Base-by-base conservation (phyloP, 805 yeast genomes). In the Monosporozyma unispora region DNA sequence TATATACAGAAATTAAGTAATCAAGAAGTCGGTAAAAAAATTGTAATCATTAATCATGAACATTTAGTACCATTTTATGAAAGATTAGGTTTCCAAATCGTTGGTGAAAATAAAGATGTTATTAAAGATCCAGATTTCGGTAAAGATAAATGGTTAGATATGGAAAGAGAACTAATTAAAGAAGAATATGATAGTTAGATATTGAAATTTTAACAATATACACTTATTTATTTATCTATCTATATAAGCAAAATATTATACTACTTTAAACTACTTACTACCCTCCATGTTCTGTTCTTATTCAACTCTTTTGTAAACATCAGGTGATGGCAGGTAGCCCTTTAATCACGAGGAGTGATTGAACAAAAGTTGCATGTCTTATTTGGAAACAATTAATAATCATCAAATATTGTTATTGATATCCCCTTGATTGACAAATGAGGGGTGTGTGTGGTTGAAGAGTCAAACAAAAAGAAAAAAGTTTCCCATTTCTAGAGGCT, bases 1-100 rank as follows among this genome's bases (percentile, higher is more conserved):
- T 93, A 87, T 69, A 77, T 90, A 53, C 97, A 93, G 67, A 87
- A 91, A 62, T 71, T 91, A 66, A 79, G 87, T 45, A 88, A 88
- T 64, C 95, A 89, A 64, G 87, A 82, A 57, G 81, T 88, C 53
- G 96, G 93, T 44, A 86, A 81, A 57, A 77, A 80, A 59, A 81
- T 91, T 46, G 78, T 81, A 6, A 72, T 91, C 29, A 76, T 91
- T 52, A 86, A 89, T 28, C 88, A 86, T 60, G 76, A 79, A 45
- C 71, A 75, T 22, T 73, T 88, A 59, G 69, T 82, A 18, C 82
- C 84, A 19, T 90, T 90, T 66, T 91, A 91, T 70, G 82, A 80
- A 59, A 79, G 83, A 57, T 75, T 88, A 37, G 97, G 96, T 0
- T 93, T 91, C 67, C 70, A 73, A 52, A 80, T 82, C 57, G 70